A percentile compares a stretch with the other conserved stretches of the same genome.
These are phyloP conservation scores for Yamadazyma blattariae DNA, from an alignment of 1,139 yeast genomes.

Conservation along the genomic window DNA sequence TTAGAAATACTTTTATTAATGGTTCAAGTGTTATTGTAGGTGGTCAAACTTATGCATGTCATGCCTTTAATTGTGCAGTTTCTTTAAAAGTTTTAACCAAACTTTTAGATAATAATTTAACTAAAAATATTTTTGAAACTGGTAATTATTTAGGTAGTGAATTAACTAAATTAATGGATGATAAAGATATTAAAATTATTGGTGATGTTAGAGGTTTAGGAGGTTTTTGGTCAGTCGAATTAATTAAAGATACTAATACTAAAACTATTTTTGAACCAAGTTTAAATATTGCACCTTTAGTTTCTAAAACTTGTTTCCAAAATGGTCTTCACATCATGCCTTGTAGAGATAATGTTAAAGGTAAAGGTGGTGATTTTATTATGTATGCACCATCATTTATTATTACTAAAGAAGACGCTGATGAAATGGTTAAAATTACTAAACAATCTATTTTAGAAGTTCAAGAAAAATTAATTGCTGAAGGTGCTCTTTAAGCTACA, in stretches of 20 bases:
- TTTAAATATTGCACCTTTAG: conserved; percentile 27
- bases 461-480: conserved; percentile 10
- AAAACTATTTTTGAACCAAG: conserved; percentile 43
- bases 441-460: conserved; percentile 8
- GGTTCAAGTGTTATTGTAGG: conserved; percentile 48
- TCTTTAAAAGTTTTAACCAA: conserved; percentile 59
- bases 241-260: conserved; percentile 48
- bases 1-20: conserved; percentile 40
- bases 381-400: conserved; percentile 51
- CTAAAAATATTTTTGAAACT: conserved; percentile 46
- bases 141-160: conserved; percentile 50
- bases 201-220: conserved; percentile 65
- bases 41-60: conserved; percentile 62
- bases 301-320: conserved; percentile 33
- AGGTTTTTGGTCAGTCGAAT: conserved; percentile 58
- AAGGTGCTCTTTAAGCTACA: conserved; percentile 7
- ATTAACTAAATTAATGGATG: conserved; percentile 27
- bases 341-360: conserved; percentile 28
- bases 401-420: conserved; percentile 44
- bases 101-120: conserved; percentile 40
- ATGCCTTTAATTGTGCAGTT: conserved; percentile 57
- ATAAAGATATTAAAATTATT: conserved; percentile 27
- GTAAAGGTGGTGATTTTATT: conserved; percentile 45
- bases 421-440: conserved; percentile 30
- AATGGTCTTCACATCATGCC: conserved; percentile 48